Conservation (phyloP, 2,329 filamentous ascomycete genomes). For the Samsoniella hepiali region DNA sequence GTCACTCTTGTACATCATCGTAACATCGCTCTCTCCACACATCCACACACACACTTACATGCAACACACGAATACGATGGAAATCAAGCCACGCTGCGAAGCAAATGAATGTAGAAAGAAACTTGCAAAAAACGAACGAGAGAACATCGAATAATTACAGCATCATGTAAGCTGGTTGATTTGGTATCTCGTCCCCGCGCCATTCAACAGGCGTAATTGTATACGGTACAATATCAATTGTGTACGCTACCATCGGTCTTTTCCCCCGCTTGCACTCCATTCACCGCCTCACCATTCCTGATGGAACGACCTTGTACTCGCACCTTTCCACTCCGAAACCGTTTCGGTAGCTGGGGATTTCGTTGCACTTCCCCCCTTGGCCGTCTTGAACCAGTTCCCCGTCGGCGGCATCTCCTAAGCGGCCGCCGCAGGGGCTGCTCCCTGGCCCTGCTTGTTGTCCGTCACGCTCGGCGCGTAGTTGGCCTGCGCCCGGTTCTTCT, state of each 20-base stretch:
- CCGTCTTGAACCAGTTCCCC: background rate
- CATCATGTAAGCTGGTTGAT: background rate
- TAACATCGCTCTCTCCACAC: no score
- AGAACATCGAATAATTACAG: background rate
- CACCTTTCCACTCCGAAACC: no score
- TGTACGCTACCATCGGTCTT: background rate
- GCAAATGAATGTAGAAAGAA: no score
- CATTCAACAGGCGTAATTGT: conserved; percentile 3
- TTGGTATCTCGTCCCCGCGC: conserved; percentile 16
- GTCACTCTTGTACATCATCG: no score
- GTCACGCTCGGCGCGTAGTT: conserved; percentile 48
- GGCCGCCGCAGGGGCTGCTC: conserved; percentile 22
- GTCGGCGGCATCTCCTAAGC: conserved; percentile 26
- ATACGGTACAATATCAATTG: background rate
- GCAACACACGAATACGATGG: no score
- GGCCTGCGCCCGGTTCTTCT: conserved; percentile 60
- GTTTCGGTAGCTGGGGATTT: background rate
- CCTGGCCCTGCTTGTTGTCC: conserved; percentile 27
- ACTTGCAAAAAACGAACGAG: no score
- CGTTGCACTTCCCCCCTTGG: background rate
- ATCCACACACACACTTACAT: no score
- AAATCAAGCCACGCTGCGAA: no score
- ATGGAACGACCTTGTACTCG: no score
- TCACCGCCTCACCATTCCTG: background rate
- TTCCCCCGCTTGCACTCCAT: background rate